Evolutionary conservation across 2,329 filamentous ascomycete genomes (phyloP), one percentile per base, ranked within the genome.

Genomic region (Bretziella fagacearum): DNA sequence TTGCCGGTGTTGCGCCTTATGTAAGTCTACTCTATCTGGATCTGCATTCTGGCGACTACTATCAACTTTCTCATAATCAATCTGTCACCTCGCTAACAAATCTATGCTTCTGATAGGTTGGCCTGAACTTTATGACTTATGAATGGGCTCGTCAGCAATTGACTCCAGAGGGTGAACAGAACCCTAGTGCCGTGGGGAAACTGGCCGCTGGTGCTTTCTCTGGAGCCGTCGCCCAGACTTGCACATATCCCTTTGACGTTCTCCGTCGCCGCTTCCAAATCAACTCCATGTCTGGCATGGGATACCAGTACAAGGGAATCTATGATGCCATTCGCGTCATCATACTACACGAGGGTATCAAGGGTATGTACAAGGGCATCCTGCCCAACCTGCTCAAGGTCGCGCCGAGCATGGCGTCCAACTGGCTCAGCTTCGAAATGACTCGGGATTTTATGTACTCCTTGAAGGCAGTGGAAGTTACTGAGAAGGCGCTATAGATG

Each of bases 251-350:
- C 52, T 95, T 98, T 83, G 87, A 94, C 59, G 89, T 98, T 2
- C 70, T 98, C 47, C 83, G 91, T 26, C 79, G 91, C 51, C 77
- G 91, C 44, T 98, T 98, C 62, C 91, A 98, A 60, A 91, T 98
- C 66, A 98, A 98, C 64, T 95, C 91, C 46, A 98, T 98, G 91
- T 85, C 83, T 41, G 91, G 91, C 44, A 89, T 98, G 79, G 91
- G 91, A 44, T 96, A 95, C 64, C 77, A 89, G 60, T 98, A 98
- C 67, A 86, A 83, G 57, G 81, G 79, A 5, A 80, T 98, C 36
- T 70, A 76, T 52, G 85, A 94, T 59, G 91, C 91, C 3, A 67
- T 98, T 53, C 74, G 68, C 44, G 76, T 83, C 44, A 98, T 98
- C 56, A 62, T 94, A 47, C 64, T 73, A 40, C 78, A 93, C 56